These are phyloP conservation scores for Suillus fuscotomentosus DNA, from an alignment of 768 basidiomycete species.

Conservation along the genomic window DNA sequence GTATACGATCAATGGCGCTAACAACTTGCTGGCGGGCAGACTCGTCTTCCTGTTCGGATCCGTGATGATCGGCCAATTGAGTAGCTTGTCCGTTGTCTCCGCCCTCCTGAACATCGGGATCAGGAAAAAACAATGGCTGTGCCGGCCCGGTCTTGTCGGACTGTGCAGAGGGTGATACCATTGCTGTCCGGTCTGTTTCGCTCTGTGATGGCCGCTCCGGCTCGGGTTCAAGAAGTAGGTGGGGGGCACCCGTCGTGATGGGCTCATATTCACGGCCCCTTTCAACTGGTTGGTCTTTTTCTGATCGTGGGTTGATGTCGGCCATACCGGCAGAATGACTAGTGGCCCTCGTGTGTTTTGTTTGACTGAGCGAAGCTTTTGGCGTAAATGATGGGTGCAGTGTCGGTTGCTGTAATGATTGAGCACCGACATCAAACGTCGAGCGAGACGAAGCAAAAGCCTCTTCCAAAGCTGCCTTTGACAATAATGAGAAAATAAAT, in stretches of 20 bases:
- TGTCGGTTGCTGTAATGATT: conserved; percentile 18
- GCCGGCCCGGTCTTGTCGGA: conserved; percentile 8
- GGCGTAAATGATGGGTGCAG: background rate
- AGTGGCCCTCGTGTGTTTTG: conserved; percentile 3
- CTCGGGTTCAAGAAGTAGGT: conserved; percentile 9
- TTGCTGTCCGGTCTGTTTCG: conserved; percentile 18
- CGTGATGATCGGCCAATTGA: background rate
- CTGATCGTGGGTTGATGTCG: background rate
- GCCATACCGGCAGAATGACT: background rate
- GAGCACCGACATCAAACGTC: conserved; percentile 56
- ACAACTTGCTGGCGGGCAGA: background rate
- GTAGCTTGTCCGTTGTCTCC: background rate
- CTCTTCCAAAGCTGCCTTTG: conserved; percentile 63
- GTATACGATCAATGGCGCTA: background rate
- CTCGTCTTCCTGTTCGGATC: background rate
- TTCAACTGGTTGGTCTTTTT: background rate
- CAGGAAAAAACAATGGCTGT: conserved; percentile 28
- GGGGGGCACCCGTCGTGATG: conserved; percentile 12
- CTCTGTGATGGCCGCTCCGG: conserved; percentile 1
- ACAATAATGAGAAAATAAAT: background rate
- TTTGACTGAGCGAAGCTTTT: conserved; percentile 15
- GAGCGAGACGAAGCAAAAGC: conserved; percentile 70
- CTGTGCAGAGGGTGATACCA: conserved; percentile 6
- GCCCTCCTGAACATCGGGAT: conserved; percentile 16
- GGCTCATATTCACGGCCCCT: conserved; percentile 3